A percentile compares a stretch with the other conserved stretches of the same genome.
Conservation (phyloP, 345 rosid species). For the Dipteronia sinensis region DNA sequence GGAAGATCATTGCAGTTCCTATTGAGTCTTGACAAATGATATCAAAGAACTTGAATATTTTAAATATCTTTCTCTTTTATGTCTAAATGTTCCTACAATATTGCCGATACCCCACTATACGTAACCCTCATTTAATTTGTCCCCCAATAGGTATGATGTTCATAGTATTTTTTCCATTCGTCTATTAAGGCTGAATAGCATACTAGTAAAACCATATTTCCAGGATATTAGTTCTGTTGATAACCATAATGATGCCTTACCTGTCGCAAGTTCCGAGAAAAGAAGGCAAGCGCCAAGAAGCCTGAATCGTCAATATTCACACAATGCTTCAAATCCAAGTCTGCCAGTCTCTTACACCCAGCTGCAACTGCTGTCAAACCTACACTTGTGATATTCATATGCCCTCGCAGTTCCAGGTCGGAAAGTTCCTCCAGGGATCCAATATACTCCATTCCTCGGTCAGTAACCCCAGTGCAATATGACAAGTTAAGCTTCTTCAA, state of each 20-base stretch:
- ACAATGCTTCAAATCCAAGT: conserved; percentile 82
- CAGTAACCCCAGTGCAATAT: conserved; percentile 66
- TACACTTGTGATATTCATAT: conserved; percentile 55
- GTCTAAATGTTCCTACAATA: too few relatives aligned
- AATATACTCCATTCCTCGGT: conserved; percentile 58
- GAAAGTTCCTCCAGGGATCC: conserved; percentile 56
- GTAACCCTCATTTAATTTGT: neutral
- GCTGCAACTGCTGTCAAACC: conserved; percentile 65
- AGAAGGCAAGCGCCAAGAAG: conserved; percentile 70
- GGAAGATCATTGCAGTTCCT: too few relatives aligned
- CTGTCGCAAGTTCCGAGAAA: conserved; percentile 79
- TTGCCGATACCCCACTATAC: neutral
- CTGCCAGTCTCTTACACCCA: conserved; percentile 61
- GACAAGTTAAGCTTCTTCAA: conserved; percentile 74
- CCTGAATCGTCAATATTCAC: conserved; percentile 71
- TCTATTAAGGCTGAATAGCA: neutral
- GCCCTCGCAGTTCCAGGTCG: conserved; percentile 72
- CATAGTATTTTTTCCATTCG: neutral
- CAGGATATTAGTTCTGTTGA: neutral
- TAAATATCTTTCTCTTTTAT: too few relatives aligned
- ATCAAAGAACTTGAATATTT: too few relatives aligned
- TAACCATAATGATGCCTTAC: conserved; percentile 32
- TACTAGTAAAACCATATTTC: neutral
- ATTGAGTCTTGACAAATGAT: too few relatives aligned
- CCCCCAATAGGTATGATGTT: neutral